Base-by-base conservation (phyloP, 108 stramenopile genomes). In the Skeletonema potamos region DNA sequence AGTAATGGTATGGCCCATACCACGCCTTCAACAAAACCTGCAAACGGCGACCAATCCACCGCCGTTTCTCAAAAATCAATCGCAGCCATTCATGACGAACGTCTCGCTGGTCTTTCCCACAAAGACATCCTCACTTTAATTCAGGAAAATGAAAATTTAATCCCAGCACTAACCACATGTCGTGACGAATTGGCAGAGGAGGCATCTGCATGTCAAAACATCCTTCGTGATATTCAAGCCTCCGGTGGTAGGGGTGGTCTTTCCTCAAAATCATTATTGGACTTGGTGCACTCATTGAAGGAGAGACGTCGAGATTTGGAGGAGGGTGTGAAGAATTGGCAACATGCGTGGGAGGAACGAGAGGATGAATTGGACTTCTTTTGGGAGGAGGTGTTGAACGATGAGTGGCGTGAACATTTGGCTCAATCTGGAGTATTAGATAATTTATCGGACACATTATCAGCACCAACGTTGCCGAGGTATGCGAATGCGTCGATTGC, bases 141-240 rank as follows among this genome's bases (percentile, higher is more conserved):
- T 32, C 65, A 41, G 12, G 77, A 79, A 62, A 72, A 67, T 44
- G 27, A 62, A 27, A 72, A 58, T 55, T 41, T 72, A 27, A 72
- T 79, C 33, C 77, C 70, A 17, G 66, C 84, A 4, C 60, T 93
- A 24, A 88, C 92, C 1, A 74, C 73, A 3, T 88, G 86, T 54
- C 77, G 89, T 27, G 90, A 93, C 70, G 85, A 87, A 67, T 68
- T 93, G 29, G 89, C 84, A 0, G 87, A 87, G 54, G 92, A 93
- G 68, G 85, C 85, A 4, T 81, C 87, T 4, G 84, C 91, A 13
- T 88, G 84, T 63, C 86, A 86, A 58, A 86, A 87, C 36, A 69
- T 93, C 55, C 69, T 93, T 10, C 60, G 66, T 1, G 76, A 76
- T 27, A 37, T 76, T 20, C 27, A 62, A 32, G 44, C 68, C 5